Conservation (phyloP, 108 stramenopile species). For the Pseudonitzschia delicatissima region DNA sequence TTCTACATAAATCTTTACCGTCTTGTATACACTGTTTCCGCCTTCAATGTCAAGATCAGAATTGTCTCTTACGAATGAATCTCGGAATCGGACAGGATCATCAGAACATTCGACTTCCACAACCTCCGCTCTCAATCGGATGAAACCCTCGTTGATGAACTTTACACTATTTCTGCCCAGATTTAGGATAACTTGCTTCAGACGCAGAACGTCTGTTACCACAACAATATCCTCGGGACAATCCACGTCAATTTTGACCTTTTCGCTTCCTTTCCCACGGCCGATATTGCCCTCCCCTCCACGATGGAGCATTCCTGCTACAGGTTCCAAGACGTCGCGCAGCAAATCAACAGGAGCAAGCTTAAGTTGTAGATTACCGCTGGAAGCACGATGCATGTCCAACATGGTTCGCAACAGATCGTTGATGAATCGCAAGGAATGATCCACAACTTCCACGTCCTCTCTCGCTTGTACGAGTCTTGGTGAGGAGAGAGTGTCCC, state of each 20-base stretch:
- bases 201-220: slow-evolving; percentile 44
- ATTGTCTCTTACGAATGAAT: background rate
- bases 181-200: slow-evolving; percentile 59
- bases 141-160: slow-evolving; percentile 51
- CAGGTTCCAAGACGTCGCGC: slow-evolving; percentile 47
- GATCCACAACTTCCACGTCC: slow-evolving; percentile 42
- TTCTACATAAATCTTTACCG: slow-evolving; percentile 34
- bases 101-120: background rate
- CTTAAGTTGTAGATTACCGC: slow-evolving; percentile 33
- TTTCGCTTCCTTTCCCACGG: background rate
- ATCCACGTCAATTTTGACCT: slow-evolving; percentile 25
- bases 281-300: slow-evolving; percentile 16
- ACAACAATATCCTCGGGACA: slow-evolving; percentile 39
- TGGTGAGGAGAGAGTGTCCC: background rate
- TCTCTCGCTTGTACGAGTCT: slow-evolving; percentile 21
- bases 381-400: slow-evolving; percentile 52
- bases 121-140: slow-evolving; percentile 41
- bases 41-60: background rate
- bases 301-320: slow-evolving; percentile 32
- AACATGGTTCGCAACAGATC: slow-evolving; percentile 52
- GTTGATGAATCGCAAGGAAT: slow-evolving; percentile 43
- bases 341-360: slow-evolving; percentile 38
- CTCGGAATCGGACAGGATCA: too few relatives aligned
- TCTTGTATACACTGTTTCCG: slow-evolving; percentile 2
- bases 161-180: slow-evolving; percentile 42